Conservation (phyloP, 495 filamentous ascomycete species). For the Hypoxylon fuscum region DNA sequence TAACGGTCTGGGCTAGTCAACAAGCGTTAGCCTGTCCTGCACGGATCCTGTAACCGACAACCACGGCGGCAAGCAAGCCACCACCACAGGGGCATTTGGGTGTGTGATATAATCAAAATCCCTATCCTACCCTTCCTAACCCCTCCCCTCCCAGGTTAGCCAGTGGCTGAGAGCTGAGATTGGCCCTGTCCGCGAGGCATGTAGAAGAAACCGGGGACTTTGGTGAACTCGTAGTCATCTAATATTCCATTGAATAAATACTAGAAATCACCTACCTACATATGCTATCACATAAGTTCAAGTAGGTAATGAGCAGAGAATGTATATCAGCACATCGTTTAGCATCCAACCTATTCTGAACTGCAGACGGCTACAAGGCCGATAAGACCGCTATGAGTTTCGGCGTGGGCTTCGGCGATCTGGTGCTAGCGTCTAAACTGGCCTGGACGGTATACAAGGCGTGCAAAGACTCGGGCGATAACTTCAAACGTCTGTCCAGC, state of each 20-base stretch:
- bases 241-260: constrained; percentile 4
- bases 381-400: constrained; percentile 19
- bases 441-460: constrained; percentile 43
- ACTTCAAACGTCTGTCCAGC: constrained; percentile 45
- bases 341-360: not conserved
- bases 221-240: not conserved
- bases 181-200: constrained; percentile 4
- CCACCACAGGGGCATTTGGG: not conserved
- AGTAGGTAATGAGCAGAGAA: not conserved
- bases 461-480: constrained; percentile 47
- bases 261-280: too few species aligned
- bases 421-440: constrained; percentile 21
- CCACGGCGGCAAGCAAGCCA: constrained; percentile 23
- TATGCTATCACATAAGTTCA: constrained; percentile 1
- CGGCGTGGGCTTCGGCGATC: constrained; percentile 25
- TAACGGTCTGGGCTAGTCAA: not conserved
- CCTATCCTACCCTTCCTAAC: not conserved
- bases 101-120: constrained; percentile 12
- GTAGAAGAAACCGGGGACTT: not conserved
- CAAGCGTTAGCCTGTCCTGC: constrained; percentile 6
- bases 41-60: constrained; percentile 7
- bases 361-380: not conserved
- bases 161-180: constrained; percentile 15
- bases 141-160: constrained; percentile 6
- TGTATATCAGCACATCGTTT: constrained; percentile 3